A percentile compares a stretch with the other conserved stretches of the same genome.
Evolutionary conservation across 768 basidiomycete species (phyloP).

Genomic region (Pholiota microspora): DNA sequence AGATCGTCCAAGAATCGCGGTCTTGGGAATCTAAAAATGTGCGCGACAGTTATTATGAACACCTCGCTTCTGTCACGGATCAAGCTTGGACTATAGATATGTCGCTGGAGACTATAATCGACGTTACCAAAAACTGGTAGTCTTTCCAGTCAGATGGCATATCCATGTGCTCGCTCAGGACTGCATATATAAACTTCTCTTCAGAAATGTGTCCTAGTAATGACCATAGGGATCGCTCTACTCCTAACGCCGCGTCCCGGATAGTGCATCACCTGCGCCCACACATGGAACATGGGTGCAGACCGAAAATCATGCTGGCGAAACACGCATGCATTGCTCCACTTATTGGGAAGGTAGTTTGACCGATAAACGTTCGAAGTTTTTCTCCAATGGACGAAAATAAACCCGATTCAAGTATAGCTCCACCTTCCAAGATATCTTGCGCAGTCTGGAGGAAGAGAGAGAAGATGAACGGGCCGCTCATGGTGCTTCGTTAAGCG

Average conservation of each 20-base stretch:
- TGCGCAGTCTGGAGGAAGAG: background rate
- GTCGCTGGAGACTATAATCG: background rate
- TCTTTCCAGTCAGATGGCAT: conserved; percentile 4
- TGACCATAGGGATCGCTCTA: background rate
- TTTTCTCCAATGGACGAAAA: background rate
- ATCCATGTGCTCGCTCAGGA: background rate
- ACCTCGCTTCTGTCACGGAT: background rate
- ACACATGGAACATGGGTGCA: background rate
- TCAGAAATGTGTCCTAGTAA: background rate
- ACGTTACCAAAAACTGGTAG: background rate
- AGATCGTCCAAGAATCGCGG: background rate
- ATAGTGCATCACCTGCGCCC: background rate
- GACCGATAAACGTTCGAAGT: background rate
- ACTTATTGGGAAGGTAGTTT: background rate
- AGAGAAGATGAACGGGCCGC: background rate
- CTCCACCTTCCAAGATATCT: conserved; percentile 1
- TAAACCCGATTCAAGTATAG: background rate
- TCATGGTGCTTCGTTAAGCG: background rate
- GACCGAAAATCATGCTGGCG: no score
- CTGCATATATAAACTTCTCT: background rate
- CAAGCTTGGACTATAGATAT: background rate
- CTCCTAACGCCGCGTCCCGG: background rate
- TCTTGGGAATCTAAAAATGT: background rate
- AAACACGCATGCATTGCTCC: background rate
- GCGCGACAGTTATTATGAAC: background rate